Conservation (phyloP, 306 rosid species). For the Cicer chorassanicum region DNA sequence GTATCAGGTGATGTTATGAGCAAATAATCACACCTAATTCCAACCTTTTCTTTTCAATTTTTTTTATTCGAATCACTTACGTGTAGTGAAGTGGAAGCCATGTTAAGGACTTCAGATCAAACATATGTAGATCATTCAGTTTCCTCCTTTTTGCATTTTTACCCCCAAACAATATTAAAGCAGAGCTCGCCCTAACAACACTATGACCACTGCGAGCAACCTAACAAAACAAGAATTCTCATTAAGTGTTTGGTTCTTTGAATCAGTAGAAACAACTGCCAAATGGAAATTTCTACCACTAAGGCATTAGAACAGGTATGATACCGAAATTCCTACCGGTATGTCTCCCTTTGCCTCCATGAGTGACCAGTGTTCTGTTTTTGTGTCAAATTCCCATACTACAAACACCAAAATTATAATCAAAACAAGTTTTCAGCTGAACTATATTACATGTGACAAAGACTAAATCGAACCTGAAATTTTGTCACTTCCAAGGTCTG, state of each 20-base stretch:
- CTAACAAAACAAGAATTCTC: constrained; percentile 49
- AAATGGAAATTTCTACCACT: constrained; percentile 19
- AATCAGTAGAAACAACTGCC: not conserved
- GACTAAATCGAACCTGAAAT: constrained; percentile 65
- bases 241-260: constrained; percentile 17
- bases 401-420: constrained; percentile 45
- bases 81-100: constrained; percentile 97
- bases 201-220: constrained; percentile 89
- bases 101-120: constrained; percentile 84
- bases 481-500: constrained; percentile 78
- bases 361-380: constrained; percentile 93
- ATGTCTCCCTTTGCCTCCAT: constrained; percentile 90
- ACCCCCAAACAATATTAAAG: constrained; percentile 83
- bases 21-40: constrained; percentile 12
- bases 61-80: constrained; percentile 55
- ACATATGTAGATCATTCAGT: constrained; percentile 90
- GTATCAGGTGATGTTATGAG: constrained; percentile 4
- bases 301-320: constrained; percentile 3
- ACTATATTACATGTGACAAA: constrained; percentile 19
- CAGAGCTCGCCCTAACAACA: constrained; percentile 79
- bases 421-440: constrained; percentile 24
- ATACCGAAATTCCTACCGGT: constrained; percentile 61
- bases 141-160: constrained; percentile 88
- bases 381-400: constrained; percentile 95
- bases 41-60: constrained; percentile 27